Conservation (phyloP, 2,329 filamentous ascomycete genomes). For the Colletotrichum spaethianum region DNA sequence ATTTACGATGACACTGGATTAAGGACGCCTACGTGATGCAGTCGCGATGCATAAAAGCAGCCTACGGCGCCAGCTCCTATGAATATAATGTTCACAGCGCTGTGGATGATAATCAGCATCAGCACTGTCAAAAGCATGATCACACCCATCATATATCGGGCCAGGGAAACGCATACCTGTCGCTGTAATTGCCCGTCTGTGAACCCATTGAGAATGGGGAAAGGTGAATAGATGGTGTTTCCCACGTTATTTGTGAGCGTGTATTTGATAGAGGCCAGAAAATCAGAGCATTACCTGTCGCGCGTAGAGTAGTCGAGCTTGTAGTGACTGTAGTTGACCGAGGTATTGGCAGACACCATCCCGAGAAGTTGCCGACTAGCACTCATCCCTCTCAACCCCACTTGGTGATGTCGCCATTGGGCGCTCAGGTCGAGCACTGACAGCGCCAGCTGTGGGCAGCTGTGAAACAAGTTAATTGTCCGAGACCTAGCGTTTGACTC, state of each 20-base stretch:
- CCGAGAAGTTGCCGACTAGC: conserved; percentile 13
- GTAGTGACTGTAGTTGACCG: neutral
- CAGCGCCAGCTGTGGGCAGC: neutral
- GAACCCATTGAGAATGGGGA: conserved; percentile 4
- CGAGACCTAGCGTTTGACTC: neutral
- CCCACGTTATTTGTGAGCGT: no score
- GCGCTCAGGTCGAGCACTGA: neutral
- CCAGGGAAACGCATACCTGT: conserved; percentile 10
- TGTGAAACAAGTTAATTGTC: neutral
- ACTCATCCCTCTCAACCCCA: neutral
- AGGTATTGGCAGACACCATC: neutral
- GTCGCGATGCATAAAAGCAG: conserved; percentile 79
- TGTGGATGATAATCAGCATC: conserved; percentile 41
- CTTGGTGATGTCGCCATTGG: conserved; percentile 6
- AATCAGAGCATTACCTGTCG: neutral
- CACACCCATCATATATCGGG: neutral
- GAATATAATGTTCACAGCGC: conserved; percentile 72
- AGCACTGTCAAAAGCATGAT: neutral
- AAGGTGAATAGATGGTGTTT: neutral
- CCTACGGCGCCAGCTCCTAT: conserved; percentile 81
- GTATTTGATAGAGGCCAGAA: neutral
- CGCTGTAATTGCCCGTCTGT: neutral
- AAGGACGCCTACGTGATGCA: conserved; percentile 66
- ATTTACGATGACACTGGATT: conserved; percentile 5
- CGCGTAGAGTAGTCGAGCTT: neutral